Evolutionary conservation across 1,284 basidiomycete species (phyloP).

Genomic region (Ganoderma lucidum): DNA sequence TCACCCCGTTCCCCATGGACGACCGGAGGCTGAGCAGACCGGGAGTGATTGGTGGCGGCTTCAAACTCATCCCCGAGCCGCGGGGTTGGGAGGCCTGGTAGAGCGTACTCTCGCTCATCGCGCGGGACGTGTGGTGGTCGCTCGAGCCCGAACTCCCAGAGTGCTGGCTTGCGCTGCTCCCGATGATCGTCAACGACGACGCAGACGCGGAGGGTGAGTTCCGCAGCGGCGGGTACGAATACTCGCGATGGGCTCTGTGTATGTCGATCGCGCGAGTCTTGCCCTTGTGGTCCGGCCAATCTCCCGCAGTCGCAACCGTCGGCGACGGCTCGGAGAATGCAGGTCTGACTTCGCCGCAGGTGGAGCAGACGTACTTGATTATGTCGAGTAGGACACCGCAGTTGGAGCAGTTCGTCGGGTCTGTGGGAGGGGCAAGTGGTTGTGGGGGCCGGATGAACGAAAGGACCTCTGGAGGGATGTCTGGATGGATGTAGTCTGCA

Average conservation of each 20-base stretch:
- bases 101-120: constrained; percentile 31
- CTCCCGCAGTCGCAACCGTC: constrained; percentile 14
- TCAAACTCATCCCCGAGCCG: not conserved
- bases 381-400: constrained; percentile 79
- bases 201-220: constrained; percentile 47
- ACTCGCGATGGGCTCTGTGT: constrained; percentile 16
- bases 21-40: not conserved
- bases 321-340: constrained; percentile 35
- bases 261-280: constrained; percentile 33
- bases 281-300: constrained; percentile 39
- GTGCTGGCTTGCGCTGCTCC: constrained; percentile 20
- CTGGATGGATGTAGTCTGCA: constrained; percentile 45
- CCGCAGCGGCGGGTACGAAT: constrained; percentile 28
- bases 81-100: constrained; percentile 8
- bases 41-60: constrained; percentile 17
- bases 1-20: constrained; percentile 9
- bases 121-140: constrained; percentile 26
- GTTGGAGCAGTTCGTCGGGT: constrained; percentile 82
- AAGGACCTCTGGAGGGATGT: constrained; percentile 61
- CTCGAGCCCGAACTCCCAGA: constrained; percentile 29
- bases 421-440: constrained; percentile 63
- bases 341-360: constrained; percentile 80
- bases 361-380: constrained; percentile 87
- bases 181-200: constrained; percentile 42
- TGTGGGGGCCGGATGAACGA: constrained; percentile 52